phyloP scores from a whole-genome alignment of 495 filamentous ascomycete species.

The Podospora bellae-mahoneyi region DNA sequence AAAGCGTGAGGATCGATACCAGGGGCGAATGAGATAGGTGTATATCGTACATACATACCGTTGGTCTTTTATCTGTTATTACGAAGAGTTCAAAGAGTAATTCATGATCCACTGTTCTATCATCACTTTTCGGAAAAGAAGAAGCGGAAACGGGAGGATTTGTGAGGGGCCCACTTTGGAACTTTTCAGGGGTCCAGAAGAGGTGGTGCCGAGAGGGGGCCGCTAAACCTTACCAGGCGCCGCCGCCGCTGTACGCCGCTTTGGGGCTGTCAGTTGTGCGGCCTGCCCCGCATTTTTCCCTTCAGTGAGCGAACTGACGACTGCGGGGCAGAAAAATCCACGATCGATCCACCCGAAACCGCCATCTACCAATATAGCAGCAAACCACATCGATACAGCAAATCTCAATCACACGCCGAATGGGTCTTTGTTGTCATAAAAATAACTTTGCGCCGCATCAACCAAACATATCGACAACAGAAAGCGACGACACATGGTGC shows the following conservation, averaged over 20 bases:
- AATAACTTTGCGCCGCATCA: not conserved
- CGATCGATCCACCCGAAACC: not conserved
- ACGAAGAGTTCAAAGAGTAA: not conserved
- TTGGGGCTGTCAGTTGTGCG: not conserved
- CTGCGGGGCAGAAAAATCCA: slow-evolving; percentile 2
- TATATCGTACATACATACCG: not conserved
- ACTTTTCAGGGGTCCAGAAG: not conserved
- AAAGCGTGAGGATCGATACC: not conserved
- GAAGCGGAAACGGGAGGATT: not conserved
- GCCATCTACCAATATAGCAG: too few relatives aligned
- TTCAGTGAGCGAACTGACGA: not conserved
- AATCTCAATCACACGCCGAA: not conserved
- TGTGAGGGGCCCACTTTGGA: not conserved
- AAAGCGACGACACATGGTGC: slow-evolving; percentile 28
- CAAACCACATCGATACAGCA: not conserved
- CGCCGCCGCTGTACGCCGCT: not conserved
- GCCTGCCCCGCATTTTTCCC: not conserved
- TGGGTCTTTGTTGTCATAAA: too few relatives aligned
- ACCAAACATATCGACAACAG: not conserved
- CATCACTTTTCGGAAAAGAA: not conserved
- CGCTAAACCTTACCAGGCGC: slow-evolving; percentile 6
- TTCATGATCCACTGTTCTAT: not conserved
- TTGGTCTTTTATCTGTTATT: not conserved
- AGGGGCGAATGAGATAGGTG: not conserved
- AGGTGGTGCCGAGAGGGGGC: not conserved